Conservation (phyloP, 2,329 filamentous ascomycete genomes). For the Calonectria leucothoes region DNA sequence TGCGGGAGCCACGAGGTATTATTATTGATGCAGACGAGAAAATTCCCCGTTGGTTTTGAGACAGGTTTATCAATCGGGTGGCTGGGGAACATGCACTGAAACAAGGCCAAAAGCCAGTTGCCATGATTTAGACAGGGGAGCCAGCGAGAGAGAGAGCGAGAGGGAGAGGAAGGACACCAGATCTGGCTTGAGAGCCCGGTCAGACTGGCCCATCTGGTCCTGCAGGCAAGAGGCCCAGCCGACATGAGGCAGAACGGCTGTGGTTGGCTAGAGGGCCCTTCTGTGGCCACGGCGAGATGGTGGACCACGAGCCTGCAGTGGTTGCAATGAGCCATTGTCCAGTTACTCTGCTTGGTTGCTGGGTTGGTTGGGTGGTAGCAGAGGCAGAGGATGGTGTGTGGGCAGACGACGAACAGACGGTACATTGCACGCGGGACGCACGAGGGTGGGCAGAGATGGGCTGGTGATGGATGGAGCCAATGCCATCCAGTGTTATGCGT, state of each 20-base stretch:
- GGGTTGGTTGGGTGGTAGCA: constrained; percentile 8
- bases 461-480: constrained; percentile 17
- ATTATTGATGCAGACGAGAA: neutral
- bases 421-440: constrained; percentile 9
- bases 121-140: neutral
- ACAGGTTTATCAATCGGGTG: constrained; percentile 3
- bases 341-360: neutral
- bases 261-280: neutral
- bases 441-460: constrained; percentile 22
- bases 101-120: neutral
- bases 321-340: neutral
- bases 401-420: constrained; percentile 7
- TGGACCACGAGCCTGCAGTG: neutral
- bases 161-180: neutral
- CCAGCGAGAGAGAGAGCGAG: neutral
- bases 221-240: constrained; percentile 15
- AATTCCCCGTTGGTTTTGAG: neutral
- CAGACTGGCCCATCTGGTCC: constrained; percentile 12
- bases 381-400: constrained; percentile 6
- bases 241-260: neutral
- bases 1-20: neutral
- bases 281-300: neutral
- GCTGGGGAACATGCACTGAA: constrained; percentile 10
- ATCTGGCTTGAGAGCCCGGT: constrained; percentile 14
- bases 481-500: constrained; percentile 17